These are phyloP conservation scores for Mycocentrospora acerina DNA, from an alignment of 2,329 filamentous ascomycete species.

Conservation along the genomic window DNA sequence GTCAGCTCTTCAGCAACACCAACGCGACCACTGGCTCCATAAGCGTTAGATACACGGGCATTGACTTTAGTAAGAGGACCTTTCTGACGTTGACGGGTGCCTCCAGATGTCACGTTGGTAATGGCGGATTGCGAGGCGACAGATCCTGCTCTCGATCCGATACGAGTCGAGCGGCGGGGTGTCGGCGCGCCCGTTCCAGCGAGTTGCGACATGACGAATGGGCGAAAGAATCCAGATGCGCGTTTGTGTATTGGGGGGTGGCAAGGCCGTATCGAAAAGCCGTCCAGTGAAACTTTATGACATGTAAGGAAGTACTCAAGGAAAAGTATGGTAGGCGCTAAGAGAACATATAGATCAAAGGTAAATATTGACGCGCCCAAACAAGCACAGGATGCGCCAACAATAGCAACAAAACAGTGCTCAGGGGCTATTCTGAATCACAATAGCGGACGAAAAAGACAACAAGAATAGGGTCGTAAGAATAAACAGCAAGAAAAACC, in stretches of 20 bases:
- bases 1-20: slow-evolving; percentile 32
- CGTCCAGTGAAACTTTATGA: not conserved
- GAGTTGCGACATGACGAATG: slow-evolving; percentile 24
- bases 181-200: slow-evolving; percentile 26
- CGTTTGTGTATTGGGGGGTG: not conserved
- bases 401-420: slow-evolving; percentile 1
- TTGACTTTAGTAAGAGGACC: slow-evolving; percentile 34
- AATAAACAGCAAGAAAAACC: not conserved
- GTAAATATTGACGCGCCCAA: not conserved
- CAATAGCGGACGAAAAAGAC: slow-evolving; percentile 11
- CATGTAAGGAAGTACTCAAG: too few species aligned
- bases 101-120: slow-evolving; percentile 18
- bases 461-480: slow-evolving; percentile 1
- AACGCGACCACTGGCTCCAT: slow-evolving; percentile 39
- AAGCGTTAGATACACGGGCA: slow-evolving; percentile 36
- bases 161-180: slow-evolving; percentile 34
- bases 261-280: not conserved
- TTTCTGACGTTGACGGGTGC: slow-evolving; percentile 20
- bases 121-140: slow-evolving; percentile 25
- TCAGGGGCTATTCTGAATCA: not conserved
- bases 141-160: slow-evolving; percentile 29
- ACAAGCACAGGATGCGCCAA: slow-evolving; percentile 2
- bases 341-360: not conserved
- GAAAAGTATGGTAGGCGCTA: too few species aligned
- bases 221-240: not conserved